Conservation (phyloP, 1,284 basidiomycete genomes). For the Puccinia polysora region DNA sequence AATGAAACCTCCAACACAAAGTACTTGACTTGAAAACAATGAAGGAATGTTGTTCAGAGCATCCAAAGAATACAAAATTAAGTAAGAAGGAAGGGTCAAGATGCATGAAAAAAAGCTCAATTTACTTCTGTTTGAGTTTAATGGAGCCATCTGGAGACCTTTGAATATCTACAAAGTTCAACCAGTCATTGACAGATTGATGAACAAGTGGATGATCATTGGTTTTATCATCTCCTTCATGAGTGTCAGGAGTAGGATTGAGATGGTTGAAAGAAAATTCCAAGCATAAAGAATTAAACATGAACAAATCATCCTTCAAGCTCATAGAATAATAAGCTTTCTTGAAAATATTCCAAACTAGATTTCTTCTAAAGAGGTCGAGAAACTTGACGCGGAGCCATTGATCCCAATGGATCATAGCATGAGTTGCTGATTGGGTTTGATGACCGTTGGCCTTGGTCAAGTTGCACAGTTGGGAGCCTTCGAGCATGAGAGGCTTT, state of each 20-base stretch:
- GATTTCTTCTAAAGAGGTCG: not conserved
- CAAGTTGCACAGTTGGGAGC: too few relatives aligned
- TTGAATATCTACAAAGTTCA: slow-evolving; percentile 4
- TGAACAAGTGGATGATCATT: not conserved
- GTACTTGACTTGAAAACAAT: too few relatives aligned
- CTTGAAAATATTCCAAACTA: slow-evolving; percentile 7
- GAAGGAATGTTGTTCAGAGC: too few relatives aligned
- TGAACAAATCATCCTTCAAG: slow-evolving; percentile 10
- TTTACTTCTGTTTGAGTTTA: slow-evolving; percentile 2
- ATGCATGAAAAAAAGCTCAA: too few relatives aligned
- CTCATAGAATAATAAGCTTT: slow-evolving; percentile 13
- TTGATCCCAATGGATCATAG: slow-evolving; percentile 8
- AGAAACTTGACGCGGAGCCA: not conserved
- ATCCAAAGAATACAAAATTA: not conserved
- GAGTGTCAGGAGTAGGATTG: not conserved
- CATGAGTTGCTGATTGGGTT: slow-evolving; percentile 6
- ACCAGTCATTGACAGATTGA: slow-evolving; percentile 8
- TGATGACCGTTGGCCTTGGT: too few relatives aligned
- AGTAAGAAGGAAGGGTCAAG: too few relatives aligned
- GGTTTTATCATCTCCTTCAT: too few relatives aligned
- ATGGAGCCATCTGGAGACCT: slow-evolving; percentile 12
- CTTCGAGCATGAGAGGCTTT: too few relatives aligned
- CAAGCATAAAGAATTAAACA: slow-evolving; percentile 12
- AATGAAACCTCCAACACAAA: too few relatives aligned
- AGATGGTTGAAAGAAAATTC: not conserved